Percentiles rank a stretch among this genome's conserved stretches.
Conservation (phyloP, 345 rosid species). For the Cardamine chenopodiifolia region DNA sequence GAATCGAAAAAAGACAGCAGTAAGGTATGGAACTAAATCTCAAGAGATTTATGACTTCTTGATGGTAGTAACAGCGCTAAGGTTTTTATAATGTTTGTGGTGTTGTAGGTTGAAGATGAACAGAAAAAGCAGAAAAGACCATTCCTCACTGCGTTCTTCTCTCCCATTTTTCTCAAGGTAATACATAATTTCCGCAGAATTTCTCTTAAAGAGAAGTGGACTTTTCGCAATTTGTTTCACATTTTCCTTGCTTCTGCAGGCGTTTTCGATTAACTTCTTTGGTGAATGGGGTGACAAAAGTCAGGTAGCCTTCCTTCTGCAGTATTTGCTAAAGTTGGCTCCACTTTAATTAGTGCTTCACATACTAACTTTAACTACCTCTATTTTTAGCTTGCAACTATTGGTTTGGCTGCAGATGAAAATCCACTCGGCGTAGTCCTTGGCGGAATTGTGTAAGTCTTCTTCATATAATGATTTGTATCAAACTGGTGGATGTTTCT, state of each 20-base stretch:
- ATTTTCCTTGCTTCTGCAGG: slow-evolving; percentile 49
- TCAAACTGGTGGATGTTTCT: not conserved
- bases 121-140: slow-evolving; percentile 68
- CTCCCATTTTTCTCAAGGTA: slow-evolving; percentile 91
- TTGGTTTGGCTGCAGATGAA: slow-evolving; percentile 97
- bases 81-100: slow-evolving; percentile 7
- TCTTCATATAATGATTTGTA: slow-evolving; percentile 16
- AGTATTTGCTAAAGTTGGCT: not conserved
- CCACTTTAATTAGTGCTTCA: not conserved
- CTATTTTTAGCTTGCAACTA: slow-evolving; percentile 77
- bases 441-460: slow-evolving; percentile 78
- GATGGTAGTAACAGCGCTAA: not conserved
- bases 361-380: slow-evolving; percentile 27
- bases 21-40: slow-evolving; percentile 50
- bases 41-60: not conserved
- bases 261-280: slow-evolving; percentile 91
- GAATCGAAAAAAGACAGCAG: slow-evolving; percentile 50
- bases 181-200: not conserved
- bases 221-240: slow-evolving; percentile 11
- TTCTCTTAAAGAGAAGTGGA: not conserved
- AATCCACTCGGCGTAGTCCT: slow-evolving; percentile 86
- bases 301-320: slow-evolving; percentile 57
- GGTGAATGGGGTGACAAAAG: slow-evolving; percentile 99
- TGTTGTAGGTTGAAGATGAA: slow-evolving; percentile 65
- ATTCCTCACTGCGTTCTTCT: slow-evolving; percentile 72